Evolutionary conservation across 495 filamentous ascomycete species (phyloP).

Genomic region (Neurospora sp.): DNA sequence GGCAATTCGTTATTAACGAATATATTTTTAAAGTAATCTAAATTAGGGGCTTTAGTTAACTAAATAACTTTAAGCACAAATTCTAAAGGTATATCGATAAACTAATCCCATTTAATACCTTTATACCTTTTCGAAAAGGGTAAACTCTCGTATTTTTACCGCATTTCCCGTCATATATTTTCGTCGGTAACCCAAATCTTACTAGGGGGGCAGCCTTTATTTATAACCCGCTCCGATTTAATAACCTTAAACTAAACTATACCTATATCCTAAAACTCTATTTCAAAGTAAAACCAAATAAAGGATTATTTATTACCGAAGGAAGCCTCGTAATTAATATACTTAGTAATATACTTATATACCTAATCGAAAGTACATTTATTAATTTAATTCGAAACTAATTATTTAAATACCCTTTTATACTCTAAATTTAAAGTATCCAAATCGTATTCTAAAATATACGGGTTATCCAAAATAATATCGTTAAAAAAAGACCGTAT

Average conservation of each 20-base stretch:
- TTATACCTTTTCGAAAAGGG: neutral
- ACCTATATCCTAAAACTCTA: too few relatives aligned
- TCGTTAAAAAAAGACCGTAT: neutral
- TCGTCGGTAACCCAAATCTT: too few relatives aligned
- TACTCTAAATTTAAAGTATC: neutral
- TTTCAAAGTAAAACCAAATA: too few relatives aligned
- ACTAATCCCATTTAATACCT: neutral
- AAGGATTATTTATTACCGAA: too few relatives aligned
- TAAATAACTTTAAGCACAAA: neutral
- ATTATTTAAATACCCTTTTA: accelerated
- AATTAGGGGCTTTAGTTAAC: neutral
- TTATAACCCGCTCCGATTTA: too few relatives aligned
- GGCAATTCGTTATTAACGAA: neutral
- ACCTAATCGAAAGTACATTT: neutral
- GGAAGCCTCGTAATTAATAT: too few relatives aligned
- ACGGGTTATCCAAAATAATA: neutral
- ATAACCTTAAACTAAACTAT: too few relatives aligned
- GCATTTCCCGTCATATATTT: neutral
- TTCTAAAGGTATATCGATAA: neutral
- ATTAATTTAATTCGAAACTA: neutral
- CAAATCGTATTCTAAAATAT: neutral
- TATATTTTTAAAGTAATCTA: neutral
- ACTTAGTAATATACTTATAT: too few relatives aligned
- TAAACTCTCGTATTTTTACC: neutral
- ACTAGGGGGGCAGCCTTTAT: too few relatives aligned